Conservation (phyloP, 75 land plant species). For the Pinus tabuliformis region DNA sequence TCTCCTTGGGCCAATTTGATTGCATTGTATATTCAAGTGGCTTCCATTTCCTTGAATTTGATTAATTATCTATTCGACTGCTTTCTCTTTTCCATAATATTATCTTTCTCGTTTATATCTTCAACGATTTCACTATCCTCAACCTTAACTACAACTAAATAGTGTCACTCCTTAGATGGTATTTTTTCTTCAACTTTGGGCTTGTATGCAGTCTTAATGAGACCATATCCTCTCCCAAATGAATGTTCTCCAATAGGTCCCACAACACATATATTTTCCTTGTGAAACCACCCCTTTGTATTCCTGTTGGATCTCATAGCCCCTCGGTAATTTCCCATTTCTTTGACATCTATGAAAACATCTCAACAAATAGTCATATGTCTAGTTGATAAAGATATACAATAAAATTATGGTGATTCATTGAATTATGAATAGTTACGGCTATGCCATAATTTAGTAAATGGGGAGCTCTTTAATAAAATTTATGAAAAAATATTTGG, state of each 20-base stretch:
- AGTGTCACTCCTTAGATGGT: slow-evolving; percentile 60
- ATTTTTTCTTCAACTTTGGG: slow-evolving; percentile 63
- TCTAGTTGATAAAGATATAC: too few relatives aligned
- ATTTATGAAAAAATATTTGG: too few relatives aligned
- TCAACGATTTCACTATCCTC: neutral
- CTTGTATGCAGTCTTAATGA: slow-evolving; percentile 63
- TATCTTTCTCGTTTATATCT: neutral
- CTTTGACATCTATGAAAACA: too few relatives aligned
- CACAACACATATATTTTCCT: slow-evolving; percentile 16
- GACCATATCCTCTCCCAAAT: slow-evolving; percentile 32
- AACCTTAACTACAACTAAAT: slow-evolving; percentile 73
- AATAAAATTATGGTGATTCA: too few relatives aligned
- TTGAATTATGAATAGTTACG: too few relatives aligned
- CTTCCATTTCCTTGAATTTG: neutral
- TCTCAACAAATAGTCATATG: too few relatives aligned
- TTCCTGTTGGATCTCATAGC: slow-evolving; percentile 76
- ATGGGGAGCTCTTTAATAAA: too few relatives aligned
- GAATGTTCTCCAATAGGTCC: slow-evolving; percentile 30
- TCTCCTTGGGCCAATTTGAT: neutral
- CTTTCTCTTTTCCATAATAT: slow-evolving; percentile 5
- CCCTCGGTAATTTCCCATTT: slow-evolving; percentile 58
- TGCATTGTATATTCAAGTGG: neutral
- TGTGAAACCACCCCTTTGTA: slow-evolving; percentile 50
- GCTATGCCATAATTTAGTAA: too few relatives aligned
- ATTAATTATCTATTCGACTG: neutral